These are phyloP conservation scores for Fusarium cicatricum DNA, from an alignment of 2,329 filamentous ascomycete genomes.

Conservation along the genomic window DNA sequence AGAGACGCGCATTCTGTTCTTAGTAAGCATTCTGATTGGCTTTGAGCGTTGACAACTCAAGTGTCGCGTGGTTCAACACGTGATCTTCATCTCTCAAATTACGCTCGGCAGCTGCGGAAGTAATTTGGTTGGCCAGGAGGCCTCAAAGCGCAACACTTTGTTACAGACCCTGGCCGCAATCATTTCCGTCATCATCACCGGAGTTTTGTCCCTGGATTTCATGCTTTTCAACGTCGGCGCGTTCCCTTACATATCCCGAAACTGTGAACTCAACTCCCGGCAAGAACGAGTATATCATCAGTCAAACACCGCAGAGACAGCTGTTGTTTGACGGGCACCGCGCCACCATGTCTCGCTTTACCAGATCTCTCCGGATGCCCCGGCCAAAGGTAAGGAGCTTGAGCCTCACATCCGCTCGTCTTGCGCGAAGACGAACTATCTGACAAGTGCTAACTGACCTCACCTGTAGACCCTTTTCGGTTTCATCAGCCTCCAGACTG, in stretches of 20 bases:
- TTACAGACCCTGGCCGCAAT: conserved; percentile 38
- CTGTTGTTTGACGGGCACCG: conserved; percentile 5
- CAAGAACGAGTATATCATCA: conserved; percentile 1
- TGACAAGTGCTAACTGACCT: conserved; percentile 24
- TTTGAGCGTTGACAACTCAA: background rate
- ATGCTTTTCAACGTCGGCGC: conserved; percentile 17
- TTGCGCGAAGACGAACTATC: conserved; percentile 1
- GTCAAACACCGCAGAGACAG: conserved; percentile 6
- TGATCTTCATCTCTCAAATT: conserved; percentile 20
- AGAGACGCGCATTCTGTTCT: conserved; percentile 2
- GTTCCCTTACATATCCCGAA: conserved; percentile 1
- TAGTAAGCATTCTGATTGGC: conserved; percentile 22
- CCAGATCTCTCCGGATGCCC: conserved; percentile 51
- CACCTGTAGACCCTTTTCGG: conserved; percentile 78
- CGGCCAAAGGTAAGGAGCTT: conserved; percentile 50
- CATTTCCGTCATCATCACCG: conserved; percentile 39
- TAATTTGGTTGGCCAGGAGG: conserved; percentile 12
- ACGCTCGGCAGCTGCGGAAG: conserved; percentile 14
- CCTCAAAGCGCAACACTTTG: conserved; percentile 23
- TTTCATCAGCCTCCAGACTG: conserved; percentile 85
- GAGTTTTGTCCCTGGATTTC: conserved; percentile 24
- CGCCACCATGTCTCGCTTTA: conserved; percentile 48
- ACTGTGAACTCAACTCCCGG: conserved; percentile 4
- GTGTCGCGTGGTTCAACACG: conserved; percentile 12
- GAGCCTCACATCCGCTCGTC: conserved; percentile 4